Evolutionary conservation across 2,329 filamentous ascomycete genomes (phyloP).

Genomic region (Rhynchosporium graminicola): DNA sequence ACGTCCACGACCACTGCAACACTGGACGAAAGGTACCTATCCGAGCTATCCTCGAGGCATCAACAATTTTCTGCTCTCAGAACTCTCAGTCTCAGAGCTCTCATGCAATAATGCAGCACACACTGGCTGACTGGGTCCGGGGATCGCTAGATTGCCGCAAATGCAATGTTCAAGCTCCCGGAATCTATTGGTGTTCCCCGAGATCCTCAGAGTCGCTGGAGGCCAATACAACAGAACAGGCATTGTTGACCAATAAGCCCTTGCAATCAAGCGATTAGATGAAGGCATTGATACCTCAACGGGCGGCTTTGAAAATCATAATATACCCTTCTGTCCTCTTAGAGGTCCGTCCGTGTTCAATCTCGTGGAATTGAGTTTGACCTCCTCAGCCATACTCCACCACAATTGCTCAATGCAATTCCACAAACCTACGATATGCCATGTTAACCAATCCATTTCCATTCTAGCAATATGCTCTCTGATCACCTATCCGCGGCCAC

Average conservation of each 20-base stretch:
- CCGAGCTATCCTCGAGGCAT: background rate
- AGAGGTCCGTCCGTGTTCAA: background rate
- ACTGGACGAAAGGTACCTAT: background rate
- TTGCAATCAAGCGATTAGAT: conserved; percentile 1
- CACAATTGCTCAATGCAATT: conserved; percentile 6
- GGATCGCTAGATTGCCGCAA: conserved; percentile 1
- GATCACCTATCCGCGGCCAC: background rate
- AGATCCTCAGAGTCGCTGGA: conserved; percentile 5
- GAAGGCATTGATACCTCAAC: background rate
- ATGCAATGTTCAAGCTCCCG: conserved; percentile 7
- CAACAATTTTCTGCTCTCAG: no score
- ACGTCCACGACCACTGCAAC: background rate
- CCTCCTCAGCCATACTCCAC: background rate
- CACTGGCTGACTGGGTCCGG: background rate
- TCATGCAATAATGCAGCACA: background rate
- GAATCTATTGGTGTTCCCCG: conserved; percentile 6
- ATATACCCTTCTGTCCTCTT: background rate
- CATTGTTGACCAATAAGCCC: background rate
- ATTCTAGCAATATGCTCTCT: background rate
- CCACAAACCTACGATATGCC: conserved; percentile 21
- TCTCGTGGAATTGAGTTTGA: background rate
- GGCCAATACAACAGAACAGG: background rate
- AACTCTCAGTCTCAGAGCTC: background rate
- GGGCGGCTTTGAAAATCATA: background rate
- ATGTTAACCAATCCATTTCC: conserved; percentile 19